Evolutionary conservation across 1,284 basidiomycete genomes (phyloP), one percentile per base, ranked within the genome.

Genomic region (Golubevia pallescens): DNA sequence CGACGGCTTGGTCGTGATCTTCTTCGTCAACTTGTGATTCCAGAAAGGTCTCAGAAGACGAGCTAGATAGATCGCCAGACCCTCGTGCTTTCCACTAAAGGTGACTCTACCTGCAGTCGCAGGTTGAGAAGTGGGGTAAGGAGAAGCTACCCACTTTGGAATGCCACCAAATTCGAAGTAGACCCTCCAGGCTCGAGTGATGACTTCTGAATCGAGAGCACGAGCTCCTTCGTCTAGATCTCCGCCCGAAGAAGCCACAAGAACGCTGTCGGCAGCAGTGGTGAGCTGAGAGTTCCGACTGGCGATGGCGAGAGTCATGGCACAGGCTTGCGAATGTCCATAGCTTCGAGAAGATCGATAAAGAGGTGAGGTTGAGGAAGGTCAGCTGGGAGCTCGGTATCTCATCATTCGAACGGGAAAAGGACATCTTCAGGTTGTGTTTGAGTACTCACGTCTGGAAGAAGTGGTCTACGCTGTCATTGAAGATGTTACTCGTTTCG

Each of bases 61-160:
- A 2, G 93, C 90, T 76, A 98, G 90, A 84, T 94, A 95, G 38
- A 96, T 86, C 0, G 92, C 92, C 52, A 98, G 88, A 0, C 94
- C 96, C 86, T 98, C 94, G 74, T 95, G 90, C 60, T 94, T 90
- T 51, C 93, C 92, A 75, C 93, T 95, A 86, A 93, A 95, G 59
- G 90, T 89, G 20, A 93, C 89, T 38, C 34, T 38, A 4, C 34
- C 34, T 5, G 34, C 70, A 48, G 54, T 63, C 1, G 60, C 52
- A 3, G 68, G 59, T 54, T 66, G 62, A 19, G 64, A 48, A n/a
- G n/a, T n/a, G 20, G 70, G 70, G 55, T 63, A 62, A 13, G 66
- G 66, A 34, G 68, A 65, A 8, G 66, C 32, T 19, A 66, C 68
- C 32, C 58, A 68, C 8, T 67, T 28, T 2, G 73, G 71, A 13